Base-by-base conservation (phyloP, 1,284 basidiomycete genomes). In the Leccinum pallidistipes region DNA sequence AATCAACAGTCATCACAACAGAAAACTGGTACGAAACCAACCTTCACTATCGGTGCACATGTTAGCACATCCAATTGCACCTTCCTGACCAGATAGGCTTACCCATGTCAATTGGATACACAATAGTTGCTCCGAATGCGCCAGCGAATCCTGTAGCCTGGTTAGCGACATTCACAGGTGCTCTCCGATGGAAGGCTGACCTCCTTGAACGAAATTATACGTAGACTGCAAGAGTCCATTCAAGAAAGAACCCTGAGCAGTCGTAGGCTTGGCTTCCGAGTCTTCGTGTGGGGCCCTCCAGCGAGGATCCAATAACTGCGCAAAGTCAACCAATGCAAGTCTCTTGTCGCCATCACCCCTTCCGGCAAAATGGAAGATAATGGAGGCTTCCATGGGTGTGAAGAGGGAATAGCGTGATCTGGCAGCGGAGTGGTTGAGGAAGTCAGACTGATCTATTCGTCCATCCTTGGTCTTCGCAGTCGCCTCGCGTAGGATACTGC, bases 91-190 rank as follows among this genome's bases (percentile, higher is more conserved):
- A 40, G 14, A 40, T 11, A 43, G 60, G 60, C 90, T 81, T 73
- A 89, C 91, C 94, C 76, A 96, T 84, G 78, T 97, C 94, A 75
- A 97, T 97, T 38, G 94, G 94, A 75, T 97, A 96, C 32, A 97
- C 94, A 54, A 94, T 93, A 64, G 89, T 98, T 57, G 91, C 96
- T 67, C 95, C 95, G 66, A 94, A 86, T 29, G 93, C 94, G 62
- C 97, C 97, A 45, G 97, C 95, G 64, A 97, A 77, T 76, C 88
- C 88, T 89, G 64, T 36, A 55, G 62, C 62, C 29, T 57, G 10
- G 24, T 65, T 51, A 63, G 55, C 14, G 52, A 60, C 3, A 34
- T 36, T 50, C 38, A 27, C 18, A 31, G 51, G 27, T 9, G 16
- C n/a, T 38, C 16, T 14, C 4, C 31, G 40, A 32, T 32, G 16